Percentiles rank a stretch among this genome's conserved stretches.
Conservation (phyloP, 2,329 filamentous ascomycete species). For the Pseudogymnoascus sp. region DNA sequence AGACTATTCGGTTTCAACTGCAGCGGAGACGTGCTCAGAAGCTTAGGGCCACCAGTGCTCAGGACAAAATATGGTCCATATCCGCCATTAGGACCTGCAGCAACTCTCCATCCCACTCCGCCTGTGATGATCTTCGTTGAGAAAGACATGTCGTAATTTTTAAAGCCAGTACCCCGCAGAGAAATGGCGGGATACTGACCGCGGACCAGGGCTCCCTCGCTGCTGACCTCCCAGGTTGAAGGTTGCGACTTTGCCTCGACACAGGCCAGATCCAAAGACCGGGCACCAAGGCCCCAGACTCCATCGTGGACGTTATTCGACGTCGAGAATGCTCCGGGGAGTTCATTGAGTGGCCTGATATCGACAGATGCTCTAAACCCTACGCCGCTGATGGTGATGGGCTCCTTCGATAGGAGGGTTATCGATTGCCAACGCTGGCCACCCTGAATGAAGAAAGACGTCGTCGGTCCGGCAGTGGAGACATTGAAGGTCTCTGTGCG, state of each 20-base stretch:
- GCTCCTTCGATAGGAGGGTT: conserved; percentile 29
- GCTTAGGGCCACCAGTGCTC: not conserved
- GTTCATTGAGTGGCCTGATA: conserved; percentile 17
- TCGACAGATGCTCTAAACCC: conserved; percentile 29
- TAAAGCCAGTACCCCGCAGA: conserved; percentile 19
- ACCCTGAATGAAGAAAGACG: conserved; percentile 34
- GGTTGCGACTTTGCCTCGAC: conserved; percentile 32
- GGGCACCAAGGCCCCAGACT: conserved; percentile 34
- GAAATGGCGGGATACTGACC: conserved; percentile 29
- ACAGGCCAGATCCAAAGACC: conserved; percentile 30
- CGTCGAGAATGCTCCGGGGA: conserved; percentile 28
- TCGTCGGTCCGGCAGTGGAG: conserved; percentile 23
- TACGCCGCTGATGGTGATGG: conserved; percentile 27
- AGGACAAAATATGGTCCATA: conserved; percentile 14
- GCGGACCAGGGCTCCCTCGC: conserved; percentile 31
- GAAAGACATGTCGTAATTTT: conserved; percentile 34
- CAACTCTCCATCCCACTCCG: conserved; percentile 34
- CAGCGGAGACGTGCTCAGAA: not conserved
- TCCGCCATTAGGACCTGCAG: conserved; percentile 15
- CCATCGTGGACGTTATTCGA: conserved; percentile 28
- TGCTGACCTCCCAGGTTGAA: conserved; percentile 30
- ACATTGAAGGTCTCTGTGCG: conserved; percentile 35
- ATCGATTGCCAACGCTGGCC: conserved; percentile 36
- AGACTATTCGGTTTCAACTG: conserved; percentile 29
- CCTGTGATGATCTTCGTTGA: conserved; percentile 32